Evolutionary conservation across 352 stramenopile genomes (phyloP).

Genomic region (Phytophthora brassicae): DNA sequence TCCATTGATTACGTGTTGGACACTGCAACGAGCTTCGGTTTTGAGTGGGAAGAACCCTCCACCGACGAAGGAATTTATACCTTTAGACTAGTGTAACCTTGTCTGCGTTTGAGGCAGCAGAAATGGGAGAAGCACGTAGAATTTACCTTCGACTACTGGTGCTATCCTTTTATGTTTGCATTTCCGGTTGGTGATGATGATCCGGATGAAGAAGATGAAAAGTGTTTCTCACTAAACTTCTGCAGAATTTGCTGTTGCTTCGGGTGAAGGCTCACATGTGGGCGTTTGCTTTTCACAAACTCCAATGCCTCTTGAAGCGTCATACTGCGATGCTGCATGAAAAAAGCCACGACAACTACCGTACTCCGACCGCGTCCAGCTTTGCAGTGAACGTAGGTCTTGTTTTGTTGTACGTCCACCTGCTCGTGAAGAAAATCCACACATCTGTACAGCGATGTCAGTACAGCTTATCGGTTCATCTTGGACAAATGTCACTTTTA

Average conservation of each 20-base stretch:
- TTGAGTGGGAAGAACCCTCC: slow-evolving; percentile 55
- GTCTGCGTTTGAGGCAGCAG: slow-evolving; percentile 12
- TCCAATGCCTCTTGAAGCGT: slow-evolving; percentile 55
- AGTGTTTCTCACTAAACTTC: slow-evolving; percentile 36
- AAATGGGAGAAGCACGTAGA: slow-evolving; percentile 8
- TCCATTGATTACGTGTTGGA: slow-evolving; percentile 67
- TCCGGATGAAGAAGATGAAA: slow-evolving; percentile 3
- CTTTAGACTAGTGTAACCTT: slow-evolving; percentile 43
- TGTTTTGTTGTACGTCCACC: slow-evolving; percentile 46
- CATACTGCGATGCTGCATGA: slow-evolving; percentile 62
- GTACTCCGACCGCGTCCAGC: slow-evolving; percentile 74
- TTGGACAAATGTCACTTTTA: no score
- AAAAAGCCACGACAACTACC: slow-evolving; percentile 71
- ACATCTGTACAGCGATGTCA: slow-evolving; percentile 35
- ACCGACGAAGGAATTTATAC: slow-evolving; percentile 65
- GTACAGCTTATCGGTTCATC: not conserved
- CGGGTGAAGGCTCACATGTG: slow-evolving; percentile 64
- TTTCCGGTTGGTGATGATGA: not conserved
- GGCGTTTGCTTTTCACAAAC: slow-evolving; percentile 54
- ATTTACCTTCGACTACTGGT: slow-evolving; percentile 4
- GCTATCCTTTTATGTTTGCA: slow-evolving; percentile 4
- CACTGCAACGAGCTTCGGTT: slow-evolving; percentile 54
- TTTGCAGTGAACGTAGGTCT: slow-evolving; percentile 85
- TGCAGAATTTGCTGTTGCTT: slow-evolving; percentile 58
- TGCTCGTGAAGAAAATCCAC: slow-evolving; percentile 67